Percentiles rank a stretch among this genome's conserved stretches.
phyloP scores from a whole-genome alignment of 208 protist genomes.

The Blastocrithidia nonstop region DNA sequence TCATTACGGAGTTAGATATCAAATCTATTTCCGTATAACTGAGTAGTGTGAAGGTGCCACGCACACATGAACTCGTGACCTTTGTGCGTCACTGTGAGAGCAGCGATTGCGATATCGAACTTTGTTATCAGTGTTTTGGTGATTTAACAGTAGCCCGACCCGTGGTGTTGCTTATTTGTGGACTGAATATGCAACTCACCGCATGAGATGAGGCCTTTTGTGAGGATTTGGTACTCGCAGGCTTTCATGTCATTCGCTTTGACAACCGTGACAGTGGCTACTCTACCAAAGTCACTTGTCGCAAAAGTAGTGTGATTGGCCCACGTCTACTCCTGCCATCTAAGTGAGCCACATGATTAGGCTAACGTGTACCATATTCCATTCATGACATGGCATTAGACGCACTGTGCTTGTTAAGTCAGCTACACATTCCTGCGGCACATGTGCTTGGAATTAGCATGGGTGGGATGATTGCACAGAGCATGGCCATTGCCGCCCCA shows the following conservation, averaged over 20 bases:
- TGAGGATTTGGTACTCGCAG: conserved; percentile 30
- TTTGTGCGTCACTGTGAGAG: conserved; percentile 47
- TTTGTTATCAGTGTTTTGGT: conserved; percentile 72
- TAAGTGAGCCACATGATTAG: conserved; percentile 20
- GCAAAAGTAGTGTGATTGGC: conserved; percentile 20
- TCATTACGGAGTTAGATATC: no score
- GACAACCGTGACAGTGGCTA: conserved; percentile 70
- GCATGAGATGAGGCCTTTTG: conserved; percentile 71
- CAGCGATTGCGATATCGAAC: conserved; percentile 23
- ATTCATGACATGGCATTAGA: conserved; percentile 57
- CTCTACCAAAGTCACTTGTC: conserved; percentile 48
- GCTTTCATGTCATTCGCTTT: conserved; percentile 62
- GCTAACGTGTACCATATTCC: conserved; percentile 52
- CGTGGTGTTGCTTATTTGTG: conserved; percentile 43
- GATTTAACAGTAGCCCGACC: conserved; percentile 8
- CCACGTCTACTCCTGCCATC: conserved; percentile 32
- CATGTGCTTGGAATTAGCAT: conserved; percentile 74
- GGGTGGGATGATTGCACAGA: conserved; percentile 67
- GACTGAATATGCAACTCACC: conserved; percentile 66
- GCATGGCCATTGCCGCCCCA: conserved; percentile 30
- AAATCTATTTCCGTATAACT: no score
- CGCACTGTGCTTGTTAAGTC: conserved; percentile 35
- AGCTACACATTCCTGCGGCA: conserved; percentile 24
- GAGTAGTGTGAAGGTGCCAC: no score
- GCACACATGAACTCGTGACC: conserved; percentile 24